A percentile compares a stretch with the other conserved stretches of the same genome.
Evolutionary conservation across 768 basidiomycete genomes (phyloP).

Genomic region (Chalciporus pseudorubinellus): DNA sequence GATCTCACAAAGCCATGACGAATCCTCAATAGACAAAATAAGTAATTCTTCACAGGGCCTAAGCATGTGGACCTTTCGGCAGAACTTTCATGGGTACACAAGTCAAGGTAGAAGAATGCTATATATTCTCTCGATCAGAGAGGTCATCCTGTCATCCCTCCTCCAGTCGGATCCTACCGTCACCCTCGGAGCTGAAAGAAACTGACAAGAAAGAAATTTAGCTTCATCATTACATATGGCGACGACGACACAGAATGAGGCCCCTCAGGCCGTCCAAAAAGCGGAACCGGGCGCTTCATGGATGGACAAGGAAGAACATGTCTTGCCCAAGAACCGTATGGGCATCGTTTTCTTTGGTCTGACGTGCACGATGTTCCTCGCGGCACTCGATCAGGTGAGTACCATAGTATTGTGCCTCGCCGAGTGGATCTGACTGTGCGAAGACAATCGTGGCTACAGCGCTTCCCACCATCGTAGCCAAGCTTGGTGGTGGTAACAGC

Average conservation of each 20-base stretch:
- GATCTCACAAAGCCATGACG: too few species aligned
- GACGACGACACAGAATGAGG: not conserved
- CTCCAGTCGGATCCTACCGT: too few species aligned
- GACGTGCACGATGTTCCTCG: slow-evolving; percentile 33
- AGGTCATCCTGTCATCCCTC: too few species aligned
- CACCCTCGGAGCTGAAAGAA: too few species aligned
- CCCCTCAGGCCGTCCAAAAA: slow-evolving; percentile 16
- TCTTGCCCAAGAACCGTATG: slow-evolving; percentile 40
- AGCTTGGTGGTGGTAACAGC: slow-evolving; percentile 58
- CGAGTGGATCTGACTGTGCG: not conserved
- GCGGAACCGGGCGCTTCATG: slow-evolving; percentile 49
- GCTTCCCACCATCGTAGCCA: slow-evolving; percentile 68
- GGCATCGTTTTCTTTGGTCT: slow-evolving; percentile 28
- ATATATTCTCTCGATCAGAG: too few species aligned
- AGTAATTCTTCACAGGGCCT: too few species aligned
- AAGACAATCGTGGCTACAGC: slow-evolving; percentile 75
- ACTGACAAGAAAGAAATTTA: not conserved
- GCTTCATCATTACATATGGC: slow-evolving; percentile 7
- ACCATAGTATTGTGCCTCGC: not conserved
- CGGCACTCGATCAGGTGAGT: slow-evolving; percentile 60
- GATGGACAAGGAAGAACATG: slow-evolving; percentile 52
- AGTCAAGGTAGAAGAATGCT: too few species aligned
- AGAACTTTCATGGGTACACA: too few species aligned
- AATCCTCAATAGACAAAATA: too few species aligned
- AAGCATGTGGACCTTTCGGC: too few species aligned